Evolutionary conservation across 495 filamentous ascomycete species (phyloP).

Genomic region (Penicillium bovifimosum): DNA sequence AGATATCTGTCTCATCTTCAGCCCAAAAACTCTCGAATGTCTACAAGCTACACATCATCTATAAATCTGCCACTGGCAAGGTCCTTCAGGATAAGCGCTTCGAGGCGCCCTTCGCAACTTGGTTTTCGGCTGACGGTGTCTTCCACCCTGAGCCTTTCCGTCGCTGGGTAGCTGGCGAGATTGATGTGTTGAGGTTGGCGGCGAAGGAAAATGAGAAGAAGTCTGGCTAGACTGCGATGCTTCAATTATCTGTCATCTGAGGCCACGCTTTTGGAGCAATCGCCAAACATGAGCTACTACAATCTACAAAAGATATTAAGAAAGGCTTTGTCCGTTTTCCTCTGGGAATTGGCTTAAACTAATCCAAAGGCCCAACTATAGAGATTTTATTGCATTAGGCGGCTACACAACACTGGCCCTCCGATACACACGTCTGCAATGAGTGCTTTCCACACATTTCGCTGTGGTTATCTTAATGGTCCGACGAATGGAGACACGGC

Average conservation of each 20-base stretch:
- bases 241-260: neutral
- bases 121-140: slow-evolving; percentile 77
- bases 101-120: slow-evolving; percentile 68
- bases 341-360: too few species aligned
- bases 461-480: too few species aligned
- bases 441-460: too few species aligned
- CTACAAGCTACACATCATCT: slow-evolving; percentile 66
- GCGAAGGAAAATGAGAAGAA: slow-evolving; percentile 55
- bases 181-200: slow-evolving; percentile 61
- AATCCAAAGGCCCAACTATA: too few species aligned
- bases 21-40: slow-evolving; percentile 71
- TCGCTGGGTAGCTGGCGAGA: slow-evolving; percentile 63
- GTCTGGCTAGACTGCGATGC: slow-evolving; percentile 7
- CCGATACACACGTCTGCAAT: too few species aligned
- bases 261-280: neutral
- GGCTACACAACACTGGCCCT: too few species aligned
- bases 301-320: neutral
- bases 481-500: too few species aligned
- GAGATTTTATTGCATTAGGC: too few species aligned
- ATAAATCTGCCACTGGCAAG: slow-evolving; percentile 44
- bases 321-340: neutral
- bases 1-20: slow-evolving; percentile 64
- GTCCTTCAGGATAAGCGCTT: slow-evolving; percentile 48
- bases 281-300: neutral
- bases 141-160: slow-evolving; percentile 85